These are phyloP conservation scores for Davidsoniella neocaledoniae DNA, from an alignment of 2,329 filamentous ascomycete species.

Conservation along the genomic window DNA sequence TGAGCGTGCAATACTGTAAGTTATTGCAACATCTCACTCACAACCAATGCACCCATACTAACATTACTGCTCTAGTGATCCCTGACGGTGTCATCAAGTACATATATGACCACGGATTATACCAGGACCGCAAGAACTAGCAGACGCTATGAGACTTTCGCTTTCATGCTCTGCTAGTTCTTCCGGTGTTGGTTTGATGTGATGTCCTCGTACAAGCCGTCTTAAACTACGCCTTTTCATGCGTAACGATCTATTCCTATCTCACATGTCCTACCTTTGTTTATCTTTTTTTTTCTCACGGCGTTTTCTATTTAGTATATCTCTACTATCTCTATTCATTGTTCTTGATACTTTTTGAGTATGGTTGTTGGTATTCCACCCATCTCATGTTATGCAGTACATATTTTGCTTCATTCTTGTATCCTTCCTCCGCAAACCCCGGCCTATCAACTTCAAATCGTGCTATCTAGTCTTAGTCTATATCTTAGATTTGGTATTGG, in stretches of 20 bases:
- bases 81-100: slow-evolving; percentile 61
- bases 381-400: not conserved
- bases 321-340: too few species aligned
- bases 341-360: too few species aligned
- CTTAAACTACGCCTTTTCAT: not conserved
- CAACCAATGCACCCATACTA: not conserved
- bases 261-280: not conserved
- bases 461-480: too few species aligned
- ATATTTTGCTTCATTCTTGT: too few species aligned
- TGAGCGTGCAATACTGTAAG: slow-evolving; percentile 57
- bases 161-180: not conserved
- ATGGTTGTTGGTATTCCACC: not conserved
- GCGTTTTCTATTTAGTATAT: not conserved
- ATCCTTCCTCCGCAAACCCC: too few species aligned
- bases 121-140: slow-evolving; percentile 22
- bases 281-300: not conserved
- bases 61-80: slow-evolving; percentile 19
- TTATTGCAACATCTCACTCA: not conserved
- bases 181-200: not conserved
- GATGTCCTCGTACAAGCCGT: too few species aligned
- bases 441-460: too few species aligned
- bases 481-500: too few species aligned
- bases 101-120: slow-evolving; percentile 50
- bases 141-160: not conserved
- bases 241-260: not conserved